phyloP scores from a whole-genome alignment of 2,329 filamentous ascomycete genomes.

The Fusarium sp. region DNA sequence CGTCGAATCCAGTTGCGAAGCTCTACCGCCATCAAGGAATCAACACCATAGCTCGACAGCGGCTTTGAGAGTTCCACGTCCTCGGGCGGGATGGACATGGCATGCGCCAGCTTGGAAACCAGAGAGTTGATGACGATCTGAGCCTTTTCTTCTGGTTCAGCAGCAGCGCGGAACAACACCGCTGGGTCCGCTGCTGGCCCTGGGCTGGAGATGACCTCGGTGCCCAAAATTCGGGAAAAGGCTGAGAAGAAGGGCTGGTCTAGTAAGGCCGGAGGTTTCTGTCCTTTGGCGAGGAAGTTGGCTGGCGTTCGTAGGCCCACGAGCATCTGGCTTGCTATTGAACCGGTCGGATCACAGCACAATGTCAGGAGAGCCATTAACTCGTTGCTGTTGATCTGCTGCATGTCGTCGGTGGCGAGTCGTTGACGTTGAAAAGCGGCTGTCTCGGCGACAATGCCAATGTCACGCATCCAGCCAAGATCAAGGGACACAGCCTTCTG shows the following conservation, averaged over 20 bases:
- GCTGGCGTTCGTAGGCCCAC: neutral
- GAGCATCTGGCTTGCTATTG: neutral
- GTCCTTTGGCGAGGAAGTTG: neutral
- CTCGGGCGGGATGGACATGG: slow-evolving; percentile 41
- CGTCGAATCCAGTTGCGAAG: slow-evolving; percentile 63
- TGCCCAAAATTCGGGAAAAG: neutral
- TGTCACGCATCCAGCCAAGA: slow-evolving; percentile 62
- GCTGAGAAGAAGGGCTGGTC: neutral
- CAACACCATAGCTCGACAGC: slow-evolving; percentile 49
- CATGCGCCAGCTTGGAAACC: neutral
- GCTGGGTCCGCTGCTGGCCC: neutral
- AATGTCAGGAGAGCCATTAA: neutral
- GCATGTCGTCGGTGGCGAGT: neutral
- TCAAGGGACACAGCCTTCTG: slow-evolving; percentile 58
- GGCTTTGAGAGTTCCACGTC: slow-evolving; percentile 37
- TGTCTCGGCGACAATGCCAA: slow-evolving; percentile 63
- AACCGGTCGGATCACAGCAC: neutral
- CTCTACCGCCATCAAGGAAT: slow-evolving; percentile 63
- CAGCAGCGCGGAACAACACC: neutral
- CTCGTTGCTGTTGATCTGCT: neutral
- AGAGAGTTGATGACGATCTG: neutral
- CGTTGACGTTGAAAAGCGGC: slow-evolving; percentile 21
- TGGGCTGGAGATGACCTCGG: neutral
- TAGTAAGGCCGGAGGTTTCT: neutral
- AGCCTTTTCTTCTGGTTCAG: neutral